Conservation (phyloP, 768 basidiomycete genomes). For the Mycena amicta region DNA sequence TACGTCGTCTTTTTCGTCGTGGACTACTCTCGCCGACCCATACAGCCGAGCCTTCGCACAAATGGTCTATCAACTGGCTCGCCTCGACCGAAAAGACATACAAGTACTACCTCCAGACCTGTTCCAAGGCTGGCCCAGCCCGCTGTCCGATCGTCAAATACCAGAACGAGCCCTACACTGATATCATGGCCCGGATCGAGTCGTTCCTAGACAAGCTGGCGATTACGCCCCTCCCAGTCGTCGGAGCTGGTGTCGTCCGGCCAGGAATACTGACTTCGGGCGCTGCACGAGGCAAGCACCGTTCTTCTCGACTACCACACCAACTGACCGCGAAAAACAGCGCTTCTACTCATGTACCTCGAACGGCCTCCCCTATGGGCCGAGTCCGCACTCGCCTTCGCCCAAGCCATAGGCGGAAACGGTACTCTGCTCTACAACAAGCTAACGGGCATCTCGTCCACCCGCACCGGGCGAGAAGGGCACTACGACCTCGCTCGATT, state of each 20-base stretch:
- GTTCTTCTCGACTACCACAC: no score
- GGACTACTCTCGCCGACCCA: no score
- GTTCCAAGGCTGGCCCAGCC: conserved; percentile 25
- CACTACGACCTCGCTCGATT: conserved; percentile 22
- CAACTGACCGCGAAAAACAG: no score
- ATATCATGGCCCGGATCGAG: conserved; percentile 21
- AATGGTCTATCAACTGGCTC: conserved; percentile 27
- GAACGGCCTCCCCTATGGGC: conserved; percentile 24
- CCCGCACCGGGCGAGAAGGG: not conserved
- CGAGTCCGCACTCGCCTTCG: conserved; percentile 13
- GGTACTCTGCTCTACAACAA: conserved; percentile 25
- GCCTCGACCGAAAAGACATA: conserved; percentile 26
- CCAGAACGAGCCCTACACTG: conserved; percentile 14
- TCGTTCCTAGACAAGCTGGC: conserved; percentile 26
- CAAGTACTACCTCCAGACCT: conserved; percentile 23
- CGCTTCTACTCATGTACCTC: conserved; percentile 21
- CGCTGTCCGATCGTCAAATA: conserved; percentile 22
- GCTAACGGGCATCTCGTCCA: not conserved
- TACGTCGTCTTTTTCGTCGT: no score
- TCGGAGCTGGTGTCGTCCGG: conserved; percentile 13
- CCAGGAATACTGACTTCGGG: conserved; percentile 28
- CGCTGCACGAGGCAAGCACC: conserved; percentile 25
- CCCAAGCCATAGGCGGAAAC: conserved; percentile 25
- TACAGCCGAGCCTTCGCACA: conserved; percentile 27
- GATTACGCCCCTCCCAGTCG: conserved; percentile 19